These are phyloP conservation scores for Colletotrichum shisoi DNA, from an alignment of 2,329 filamentous ascomycete species.

Conservation along the genomic window DNA sequence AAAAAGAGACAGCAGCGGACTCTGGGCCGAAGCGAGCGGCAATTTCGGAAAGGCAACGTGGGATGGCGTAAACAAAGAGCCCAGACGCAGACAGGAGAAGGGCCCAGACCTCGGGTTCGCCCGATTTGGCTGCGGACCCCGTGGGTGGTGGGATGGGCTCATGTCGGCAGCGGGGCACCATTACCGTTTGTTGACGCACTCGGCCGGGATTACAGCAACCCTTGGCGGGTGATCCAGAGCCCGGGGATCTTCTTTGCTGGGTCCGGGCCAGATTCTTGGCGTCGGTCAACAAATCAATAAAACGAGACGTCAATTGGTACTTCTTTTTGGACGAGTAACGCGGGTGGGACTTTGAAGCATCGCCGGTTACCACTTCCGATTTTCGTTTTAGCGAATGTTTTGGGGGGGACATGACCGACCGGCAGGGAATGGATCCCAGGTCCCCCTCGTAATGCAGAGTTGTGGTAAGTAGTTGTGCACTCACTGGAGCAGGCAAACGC, in stretches of 20 bases:
- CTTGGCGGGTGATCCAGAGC: slow-evolving; percentile 12
- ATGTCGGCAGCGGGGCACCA: slow-evolving; percentile 6
- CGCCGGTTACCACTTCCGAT: neutral
- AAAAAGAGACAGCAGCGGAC: neutral
- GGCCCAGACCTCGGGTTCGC: neutral
- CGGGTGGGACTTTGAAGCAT: neutral
- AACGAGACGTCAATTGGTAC: neutral
- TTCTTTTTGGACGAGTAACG: too few species aligned
- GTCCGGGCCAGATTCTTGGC: neutral
- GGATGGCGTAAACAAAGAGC: neutral
- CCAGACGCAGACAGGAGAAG: neutral
- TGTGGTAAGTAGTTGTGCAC: neutral
- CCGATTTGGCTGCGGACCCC: neutral
- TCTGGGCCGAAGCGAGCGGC: neutral
- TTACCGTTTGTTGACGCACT: slow-evolving; percentile 6
- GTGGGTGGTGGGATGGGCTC: neutral
- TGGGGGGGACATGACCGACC: neutral
- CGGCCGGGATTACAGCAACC: neutral
- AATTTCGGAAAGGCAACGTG: neutral
- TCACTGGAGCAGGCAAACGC: neutral
- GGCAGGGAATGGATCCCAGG: neutral
- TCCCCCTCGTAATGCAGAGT: neutral
- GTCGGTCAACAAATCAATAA: too few species aligned
- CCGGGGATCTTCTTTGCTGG: slow-evolving; percentile 26
- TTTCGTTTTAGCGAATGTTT: neutral